These are phyloP conservation scores for Geosmithia morbida DNA, from an alignment of 2,329 filamentous ascomycete genomes.

Conservation along the genomic window DNA sequence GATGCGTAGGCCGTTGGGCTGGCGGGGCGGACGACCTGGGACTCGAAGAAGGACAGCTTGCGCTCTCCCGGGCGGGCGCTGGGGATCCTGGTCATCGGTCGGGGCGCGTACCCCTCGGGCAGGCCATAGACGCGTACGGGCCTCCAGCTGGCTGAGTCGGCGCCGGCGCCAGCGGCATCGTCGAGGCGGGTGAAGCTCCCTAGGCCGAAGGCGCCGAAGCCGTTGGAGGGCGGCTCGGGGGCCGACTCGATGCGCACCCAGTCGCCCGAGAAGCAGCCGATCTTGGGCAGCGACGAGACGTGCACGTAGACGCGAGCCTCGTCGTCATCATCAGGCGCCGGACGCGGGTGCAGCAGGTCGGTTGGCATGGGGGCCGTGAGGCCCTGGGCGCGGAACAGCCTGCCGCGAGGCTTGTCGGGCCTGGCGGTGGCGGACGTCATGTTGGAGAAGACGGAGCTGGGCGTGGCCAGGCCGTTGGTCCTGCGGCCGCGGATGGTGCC, in stretches of 20 bases:
- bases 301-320: constrained; percentile 85
- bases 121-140: constrained; percentile 81
- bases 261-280: constrained; percentile 94
- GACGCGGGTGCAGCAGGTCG: constrained; percentile 74
- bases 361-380: constrained; percentile 57
- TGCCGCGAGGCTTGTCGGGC: constrained; percentile 55
- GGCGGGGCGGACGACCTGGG: constrained; percentile 46
- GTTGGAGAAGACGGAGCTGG: constrained; percentile 78
- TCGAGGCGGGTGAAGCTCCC: constrained; percentile 41
- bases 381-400: constrained; percentile 73
- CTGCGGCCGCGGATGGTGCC: constrained; percentile 42
- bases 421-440: constrained; percentile 76
- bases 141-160: constrained; percentile 42
- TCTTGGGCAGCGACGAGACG: constrained; percentile 67
- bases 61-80: constrained; percentile 37
- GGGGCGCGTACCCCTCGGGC: constrained; percentile 56
- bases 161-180: constrained; percentile 34
- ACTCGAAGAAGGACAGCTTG: constrained; percentile 49
- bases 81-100: constrained; percentile 45
- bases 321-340: constrained; percentile 64
- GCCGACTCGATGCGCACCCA: constrained; percentile 80
- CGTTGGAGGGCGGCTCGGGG: constrained; percentile 56
- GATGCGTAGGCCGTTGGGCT: constrained; percentile 61
- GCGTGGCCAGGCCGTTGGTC: constrained; percentile 63
- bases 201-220: constrained; percentile 51